phyloP scores from a whole-genome alignment of 2,329 filamentous ascomycete genomes.

The Sporothrix globosa region DNA sequence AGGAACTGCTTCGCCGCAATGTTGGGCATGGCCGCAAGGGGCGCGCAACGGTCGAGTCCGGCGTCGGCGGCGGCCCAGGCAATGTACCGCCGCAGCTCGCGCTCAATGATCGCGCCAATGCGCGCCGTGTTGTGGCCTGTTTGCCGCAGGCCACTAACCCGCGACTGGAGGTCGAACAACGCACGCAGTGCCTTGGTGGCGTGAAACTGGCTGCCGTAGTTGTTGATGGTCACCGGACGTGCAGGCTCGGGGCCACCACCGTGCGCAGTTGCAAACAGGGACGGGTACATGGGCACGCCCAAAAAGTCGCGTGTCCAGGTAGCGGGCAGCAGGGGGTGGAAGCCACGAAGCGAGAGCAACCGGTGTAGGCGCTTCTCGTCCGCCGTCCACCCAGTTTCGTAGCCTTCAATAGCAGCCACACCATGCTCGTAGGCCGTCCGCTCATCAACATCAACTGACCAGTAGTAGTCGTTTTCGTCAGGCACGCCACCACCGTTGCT shows the following conservation, averaged over 20 bases:
- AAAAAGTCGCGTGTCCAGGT: slow-evolving; percentile 43
- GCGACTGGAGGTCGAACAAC: slow-evolving; percentile 44
- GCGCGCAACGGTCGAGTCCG: slow-evolving; percentile 37
- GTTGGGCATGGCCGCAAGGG: slow-evolving; percentile 46
- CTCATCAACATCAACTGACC: slow-evolving; percentile 36
- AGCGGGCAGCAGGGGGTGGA: slow-evolving; percentile 44
- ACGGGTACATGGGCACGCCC: slow-evolving; percentile 43
- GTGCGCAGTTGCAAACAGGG: slow-evolving; percentile 41
- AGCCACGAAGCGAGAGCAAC: slow-evolving; percentile 44
- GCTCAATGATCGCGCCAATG: slow-evolving; percentile 41
- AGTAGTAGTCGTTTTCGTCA: slow-evolving; percentile 33
- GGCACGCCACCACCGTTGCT: slow-evolving; percentile 5
- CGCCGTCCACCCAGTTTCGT: slow-evolving; percentile 40
- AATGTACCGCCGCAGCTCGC: slow-evolving; percentile 42
- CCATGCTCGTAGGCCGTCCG: slow-evolving; percentile 36
- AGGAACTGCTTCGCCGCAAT: slow-evolving; percentile 36
- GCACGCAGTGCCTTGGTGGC: slow-evolving; percentile 44
- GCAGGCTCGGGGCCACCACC: slow-evolving; percentile 28
- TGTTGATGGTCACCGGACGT: slow-evolving; percentile 39
- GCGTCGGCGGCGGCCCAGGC: slow-evolving; percentile 43
- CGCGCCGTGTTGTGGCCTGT: slow-evolving; percentile 38
- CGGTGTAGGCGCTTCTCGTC: slow-evolving; percentile 43
- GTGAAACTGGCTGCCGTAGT: slow-evolving; percentile 40
- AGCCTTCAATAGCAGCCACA: slow-evolving; percentile 33
- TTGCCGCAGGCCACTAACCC: slow-evolving; percentile 42